Percentiles rank a stretch among this genome's conserved stretches.
phyloP scores from a whole-genome alignment of 352 stramenopile genomes.

The Phytopythium oedochilum region DNA sequence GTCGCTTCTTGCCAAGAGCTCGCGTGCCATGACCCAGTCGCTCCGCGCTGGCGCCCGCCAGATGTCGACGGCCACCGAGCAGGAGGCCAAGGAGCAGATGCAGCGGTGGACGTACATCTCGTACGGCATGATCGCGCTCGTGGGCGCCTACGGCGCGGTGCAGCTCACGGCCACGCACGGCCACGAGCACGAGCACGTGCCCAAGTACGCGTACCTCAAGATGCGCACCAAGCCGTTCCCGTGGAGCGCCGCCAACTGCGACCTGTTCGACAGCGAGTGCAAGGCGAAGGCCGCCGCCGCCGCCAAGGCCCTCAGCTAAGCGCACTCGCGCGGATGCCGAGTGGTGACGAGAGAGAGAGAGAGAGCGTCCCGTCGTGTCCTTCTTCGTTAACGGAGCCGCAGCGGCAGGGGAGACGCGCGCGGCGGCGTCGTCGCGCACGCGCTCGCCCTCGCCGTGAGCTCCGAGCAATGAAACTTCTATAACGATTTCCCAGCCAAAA shows the following conservation, averaged over 20 bases:
- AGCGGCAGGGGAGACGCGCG: not conserved
- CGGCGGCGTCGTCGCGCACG: not conserved
- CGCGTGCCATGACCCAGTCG: slow-evolving; percentile 42
- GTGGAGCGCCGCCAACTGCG: slow-evolving; percentile 76
- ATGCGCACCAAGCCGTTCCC: slow-evolving; percentile 86
- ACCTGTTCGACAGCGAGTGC: slow-evolving; percentile 76
- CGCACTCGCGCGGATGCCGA: not conserved
- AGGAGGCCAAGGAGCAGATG: slow-evolving; percentile 87
- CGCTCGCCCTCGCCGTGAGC: not conserved
- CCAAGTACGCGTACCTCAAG: slow-evolving; percentile 81
- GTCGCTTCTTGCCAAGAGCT: slow-evolving; percentile 66
- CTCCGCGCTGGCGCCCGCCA: slow-evolving; percentile 52
- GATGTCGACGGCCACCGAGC: slow-evolving; percentile 80
- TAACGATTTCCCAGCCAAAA: not conserved
- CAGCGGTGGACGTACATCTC: slow-evolving; percentile 81
- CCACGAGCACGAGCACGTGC: slow-evolving; percentile 56
- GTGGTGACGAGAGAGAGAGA: not conserved
- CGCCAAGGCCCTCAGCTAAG: slow-evolving; percentile 67
- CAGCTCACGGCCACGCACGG: slow-evolving; percentile 57
- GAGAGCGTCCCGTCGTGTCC: not conserved
- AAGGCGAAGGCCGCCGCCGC: slow-evolving; percentile 56
- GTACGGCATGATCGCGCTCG: slow-evolving; percentile 75
- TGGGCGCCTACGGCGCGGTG: slow-evolving; percentile 46
- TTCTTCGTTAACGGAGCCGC: not conserved
- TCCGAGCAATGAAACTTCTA: not conserved